Conservation (phyloP, 176 grass and related monocot genomes). For the Eragrostis curvula region DNA sequence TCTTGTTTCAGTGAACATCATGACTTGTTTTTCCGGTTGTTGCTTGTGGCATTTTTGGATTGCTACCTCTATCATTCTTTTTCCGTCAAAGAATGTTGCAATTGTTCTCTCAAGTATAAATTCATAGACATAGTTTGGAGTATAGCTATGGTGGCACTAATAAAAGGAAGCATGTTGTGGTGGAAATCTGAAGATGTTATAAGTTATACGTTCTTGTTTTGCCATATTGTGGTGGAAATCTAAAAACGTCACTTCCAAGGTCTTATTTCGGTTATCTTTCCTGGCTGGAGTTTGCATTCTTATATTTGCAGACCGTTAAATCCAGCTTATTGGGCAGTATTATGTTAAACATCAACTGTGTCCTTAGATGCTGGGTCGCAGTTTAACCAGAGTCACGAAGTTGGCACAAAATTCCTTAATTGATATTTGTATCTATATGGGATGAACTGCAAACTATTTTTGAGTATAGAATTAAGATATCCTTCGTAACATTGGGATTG, state of each 20-base stretch:
- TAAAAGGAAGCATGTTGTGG: not conserved
- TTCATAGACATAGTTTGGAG: not conserved
- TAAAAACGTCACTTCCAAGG: not conserved
- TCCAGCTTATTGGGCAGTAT: not conserved
- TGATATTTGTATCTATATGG: not conserved
- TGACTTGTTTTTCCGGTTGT: not conserved
- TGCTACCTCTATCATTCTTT: not conserved
- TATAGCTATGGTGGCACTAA: not conserved
- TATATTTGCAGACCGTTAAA: not conserved
- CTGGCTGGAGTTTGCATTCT: constrained; percentile 1
- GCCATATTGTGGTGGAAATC: not conserved
- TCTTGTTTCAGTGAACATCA: not conserved
- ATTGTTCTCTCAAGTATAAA: not conserved
- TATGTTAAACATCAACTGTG: constrained; percentile 1
- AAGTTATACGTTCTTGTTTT: not conserved
- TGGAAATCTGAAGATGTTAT: not conserved
- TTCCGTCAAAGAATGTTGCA: not conserved
- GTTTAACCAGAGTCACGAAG: not conserved
- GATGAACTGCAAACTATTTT: not conserved
- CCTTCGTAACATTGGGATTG: not conserved
- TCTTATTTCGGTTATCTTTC: constrained; percentile 5
- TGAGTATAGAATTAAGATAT: not conserved
- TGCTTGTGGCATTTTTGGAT: not conserved
- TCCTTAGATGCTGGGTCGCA: not conserved
- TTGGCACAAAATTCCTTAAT: not conserved